A percentile compares a stretch with the other conserved stretches of the same genome.
Evolutionary conservation across 306 rosid genomes (phyloP).

Genomic region (Cajanus cajan): DNA sequence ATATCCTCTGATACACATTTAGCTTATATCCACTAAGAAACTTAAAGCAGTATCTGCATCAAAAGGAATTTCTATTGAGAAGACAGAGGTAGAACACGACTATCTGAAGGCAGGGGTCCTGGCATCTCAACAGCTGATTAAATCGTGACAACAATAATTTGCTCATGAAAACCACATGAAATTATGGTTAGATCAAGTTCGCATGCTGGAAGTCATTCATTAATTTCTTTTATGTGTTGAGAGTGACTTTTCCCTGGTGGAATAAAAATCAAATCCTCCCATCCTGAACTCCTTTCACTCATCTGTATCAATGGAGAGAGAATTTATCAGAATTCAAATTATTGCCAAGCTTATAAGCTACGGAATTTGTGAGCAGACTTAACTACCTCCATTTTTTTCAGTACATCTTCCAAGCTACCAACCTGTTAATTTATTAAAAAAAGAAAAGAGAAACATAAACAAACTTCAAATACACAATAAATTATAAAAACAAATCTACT

Average conservation of each 20-base stretch:
- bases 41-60: conserved; percentile 36
- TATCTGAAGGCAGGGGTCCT: conserved; percentile 24
- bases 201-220: conserved; percentile 44
- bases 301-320: conserved; percentile 46
- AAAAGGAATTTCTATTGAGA: conserved; percentile 20
- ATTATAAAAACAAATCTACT: conserved; percentile 14
- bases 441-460: not conserved
- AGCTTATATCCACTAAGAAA: conserved; percentile 26
- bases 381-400: conserved; percentile 92
- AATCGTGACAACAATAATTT: conserved; percentile 31
- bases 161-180: conserved; percentile 34
- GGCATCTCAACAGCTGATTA: conserved; percentile 44
- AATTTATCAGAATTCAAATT: conserved; percentile 26
- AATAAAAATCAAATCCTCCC: conserved; percentile 96
- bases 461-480: conserved; percentile 14
- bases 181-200: conserved; percentile 44
- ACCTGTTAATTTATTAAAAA: conserved; percentile 54
- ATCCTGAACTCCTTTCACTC: conserved; percentile 74
- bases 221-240: conserved; percentile 79
- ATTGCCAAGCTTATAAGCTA: conserved; percentile 10
- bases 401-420: conserved; percentile 90
- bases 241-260: conserved; percentile 90
- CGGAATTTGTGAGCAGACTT: conserved; percentile 12
- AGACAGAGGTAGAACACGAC: conserved; percentile 19
- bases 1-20: conserved; percentile 16